Evolutionary conservation across 495 filamentous ascomycete species (phyloP).

Genomic region (Trichoderma erinaceum): DNA sequence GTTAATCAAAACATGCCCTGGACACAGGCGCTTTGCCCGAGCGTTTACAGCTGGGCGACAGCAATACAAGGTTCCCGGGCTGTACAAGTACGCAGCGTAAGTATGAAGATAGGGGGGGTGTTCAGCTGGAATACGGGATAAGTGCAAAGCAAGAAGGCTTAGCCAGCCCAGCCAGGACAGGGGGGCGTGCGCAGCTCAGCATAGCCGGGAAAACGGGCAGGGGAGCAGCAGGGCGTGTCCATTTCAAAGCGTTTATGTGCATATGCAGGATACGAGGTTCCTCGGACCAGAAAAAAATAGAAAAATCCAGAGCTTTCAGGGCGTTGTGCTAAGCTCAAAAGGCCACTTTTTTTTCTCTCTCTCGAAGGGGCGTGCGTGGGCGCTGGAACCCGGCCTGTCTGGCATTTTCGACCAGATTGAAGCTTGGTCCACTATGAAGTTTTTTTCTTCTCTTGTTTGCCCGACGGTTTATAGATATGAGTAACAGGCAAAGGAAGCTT

Average conservation of each 20-base stretch:
- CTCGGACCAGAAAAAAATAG: not conserved
- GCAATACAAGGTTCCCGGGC: not conserved
- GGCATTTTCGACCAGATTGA: not conserved
- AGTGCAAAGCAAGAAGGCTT: slow-evolving; percentile 2
- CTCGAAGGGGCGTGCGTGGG: not conserved
- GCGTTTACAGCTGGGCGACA: no score
- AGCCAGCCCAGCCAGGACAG: not conserved
- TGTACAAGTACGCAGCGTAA: not conserved
- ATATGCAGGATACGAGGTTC: not conserved
- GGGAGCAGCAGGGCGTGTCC: not conserved
- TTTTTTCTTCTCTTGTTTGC: not conserved
- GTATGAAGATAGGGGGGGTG: slow-evolving; percentile 3
- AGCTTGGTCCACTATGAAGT: not conserved
- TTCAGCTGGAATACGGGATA: slow-evolving; percentile 8
- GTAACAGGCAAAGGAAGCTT: not conserved
- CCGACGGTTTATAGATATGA: not conserved
- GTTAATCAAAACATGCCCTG: no score
- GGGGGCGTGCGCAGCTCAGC: not conserved
- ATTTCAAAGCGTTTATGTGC: not conserved
- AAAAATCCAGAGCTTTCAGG: not conserved
- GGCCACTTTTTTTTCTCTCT: not conserved
- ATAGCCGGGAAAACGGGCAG: not conserved
- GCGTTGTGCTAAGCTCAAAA: not conserved
- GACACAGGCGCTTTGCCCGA: no score
- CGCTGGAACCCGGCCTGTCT: slow-evolving; percentile 11